Evolutionary conservation across 345 rosid species (phyloP), one percentile per base, ranked within the genome.

Genomic region (Citrus unshiu): DNA sequence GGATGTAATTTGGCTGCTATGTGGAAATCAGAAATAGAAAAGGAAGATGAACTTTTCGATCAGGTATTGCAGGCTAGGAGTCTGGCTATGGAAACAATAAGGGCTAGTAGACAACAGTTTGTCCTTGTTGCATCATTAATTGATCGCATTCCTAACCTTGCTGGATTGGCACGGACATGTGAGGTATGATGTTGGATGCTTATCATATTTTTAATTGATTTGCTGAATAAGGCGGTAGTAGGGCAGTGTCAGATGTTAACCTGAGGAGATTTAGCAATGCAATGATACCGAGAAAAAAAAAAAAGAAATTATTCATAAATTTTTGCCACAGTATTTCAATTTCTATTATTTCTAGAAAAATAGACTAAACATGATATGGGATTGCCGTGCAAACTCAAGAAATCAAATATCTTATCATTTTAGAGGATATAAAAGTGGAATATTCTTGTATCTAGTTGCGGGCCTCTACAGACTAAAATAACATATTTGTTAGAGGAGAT

Each of bases 121-220:
- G 87, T 95, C 75, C 90, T 95, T 58, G 99, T 95, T 68, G 99
- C 98, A 73, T 95, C 98, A 67, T 81, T 95, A 54, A 84, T 93
- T 79, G 97, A 95, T 83, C 95, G 99, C 54, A 90, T 93, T 73
- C 99, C 99, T 67, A 95, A 95, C 83, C 95, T 95, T 83, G 98
- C 98, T 65, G 98, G 99, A 67, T 87, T 95, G 87, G 96, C 98
- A 77, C 90, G 97, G 78, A 92, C 99, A 25, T 91, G 99, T 84
- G 97, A 95, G 96, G 99, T 93, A 77, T 78, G 86, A 58, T 60
- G 10, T 54, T 27, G 66, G 43, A 60, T 46, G 73, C 73, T 46
- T 39, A 59, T 72, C 24, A 32, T 64, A 24, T 65, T 54, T 24
- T 21, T 56, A 32, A 56, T 64, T 67, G 39, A 25, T 70, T 67